phyloP scores from a whole-genome alignment of 345 rosid species.

The Populus ilicifolia region DNA sequence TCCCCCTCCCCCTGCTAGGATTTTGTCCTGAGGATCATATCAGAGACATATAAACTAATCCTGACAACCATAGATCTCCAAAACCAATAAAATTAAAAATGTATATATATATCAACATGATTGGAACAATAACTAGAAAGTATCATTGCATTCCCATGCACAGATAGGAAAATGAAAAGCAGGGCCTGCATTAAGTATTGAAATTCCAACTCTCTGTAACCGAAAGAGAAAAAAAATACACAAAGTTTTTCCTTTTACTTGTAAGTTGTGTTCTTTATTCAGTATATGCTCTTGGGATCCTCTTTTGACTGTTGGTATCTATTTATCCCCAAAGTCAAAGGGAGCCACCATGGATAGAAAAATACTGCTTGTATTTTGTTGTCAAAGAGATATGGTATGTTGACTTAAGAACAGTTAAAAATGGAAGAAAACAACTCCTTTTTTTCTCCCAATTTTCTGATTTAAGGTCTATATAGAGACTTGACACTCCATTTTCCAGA shows the following conservation, averaged over 20 bases:
- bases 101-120: background rate
- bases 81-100: background rate
- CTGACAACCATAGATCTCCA: background rate
- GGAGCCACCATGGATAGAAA: background rate
- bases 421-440: background rate
- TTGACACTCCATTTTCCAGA: background rate
- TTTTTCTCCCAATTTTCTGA: background rate
- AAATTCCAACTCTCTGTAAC: background rate
- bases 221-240: too few relatives aligned
- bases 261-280: background rate
- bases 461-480: background rate
- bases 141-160: background rate
- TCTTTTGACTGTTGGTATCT: background rate
- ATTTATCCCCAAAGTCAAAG: background rate
- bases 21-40: slow-evolving; percentile 38
- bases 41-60: background rate
- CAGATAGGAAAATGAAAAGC: background rate
- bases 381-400: background rate
- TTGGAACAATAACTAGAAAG: background rate
- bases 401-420: background rate
- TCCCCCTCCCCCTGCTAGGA: slow-evolving; percentile 24
- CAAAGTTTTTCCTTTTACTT: too few relatives aligned
- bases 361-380: background rate
- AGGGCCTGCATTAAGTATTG: background rate
- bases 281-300: background rate